Base-by-base conservation (phyloP, 2,329 filamentous ascomycete genomes). In the Alternaria alternata region DNA sequence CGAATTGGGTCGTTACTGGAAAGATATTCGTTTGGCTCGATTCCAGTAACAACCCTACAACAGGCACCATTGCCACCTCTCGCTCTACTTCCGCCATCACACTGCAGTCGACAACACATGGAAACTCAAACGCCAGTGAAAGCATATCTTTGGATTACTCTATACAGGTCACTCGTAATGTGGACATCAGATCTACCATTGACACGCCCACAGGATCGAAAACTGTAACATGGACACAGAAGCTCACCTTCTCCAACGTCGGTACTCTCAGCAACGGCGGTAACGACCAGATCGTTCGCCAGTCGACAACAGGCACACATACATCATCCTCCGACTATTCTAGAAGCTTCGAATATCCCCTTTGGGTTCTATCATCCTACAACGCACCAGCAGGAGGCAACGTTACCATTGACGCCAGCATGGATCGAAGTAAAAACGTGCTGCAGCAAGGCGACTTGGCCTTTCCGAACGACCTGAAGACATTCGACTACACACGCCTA, bases 11-110 rank as follows among this genome's bases (percentile, higher is more conserved):
- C 16, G 85, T 95, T 3, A 90, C 89, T 0, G 92, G 91, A 39
- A 95, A 94, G 76, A 82, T 94, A 11, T 94, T 95, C 73, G 68
- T 93, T n/a, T 95, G 91, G 87, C 82, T 89, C 0, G 88, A 89
- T 67, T 64, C 78, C 3, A 72, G 75, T 7, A 79, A 75, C 8
- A 83, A 81, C 18, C 74, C 87, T 54, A 88, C 87, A 0, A 88
- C 83, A 1, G 86, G 85, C 12, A 74, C 68, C 1, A 46, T 72
- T 5, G 79, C 80, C 11, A 72, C 80, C 59, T 42, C 67, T 57
- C 39, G 78, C 59, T 78, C 83, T 1, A 60, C 65, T 1, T 86
- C 88, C 0, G 72, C 69, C 3, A 83, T 90, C 57, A 61, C 73
- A 1, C 74, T 89, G n/a, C 81, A 81, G 2, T 87, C 87, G 44